Conservation (phyloP, 2,329 filamentous ascomycete species). For the Plectosphaerella sp. region DNA sequence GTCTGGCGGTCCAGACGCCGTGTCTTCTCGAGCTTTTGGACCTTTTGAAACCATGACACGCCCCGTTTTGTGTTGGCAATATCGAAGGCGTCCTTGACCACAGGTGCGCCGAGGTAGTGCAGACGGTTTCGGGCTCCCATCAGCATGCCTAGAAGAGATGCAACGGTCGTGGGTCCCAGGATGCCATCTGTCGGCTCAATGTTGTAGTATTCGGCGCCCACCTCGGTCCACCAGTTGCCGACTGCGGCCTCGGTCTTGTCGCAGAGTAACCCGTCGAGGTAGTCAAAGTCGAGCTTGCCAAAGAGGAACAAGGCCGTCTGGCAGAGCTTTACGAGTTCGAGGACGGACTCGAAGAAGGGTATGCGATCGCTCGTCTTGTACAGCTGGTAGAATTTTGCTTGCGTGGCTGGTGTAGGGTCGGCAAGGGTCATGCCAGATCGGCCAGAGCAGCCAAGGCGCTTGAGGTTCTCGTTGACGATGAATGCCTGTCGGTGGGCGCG, state of each 20-base stretch:
- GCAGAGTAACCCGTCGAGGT: slow-evolving; percentile 87
- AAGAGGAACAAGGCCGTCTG: slow-evolving; percentile 87
- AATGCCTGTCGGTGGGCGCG: slow-evolving; percentile 76
- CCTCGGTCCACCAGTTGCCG: slow-evolving; percentile 93
- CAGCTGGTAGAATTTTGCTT: slow-evolving; percentile 86
- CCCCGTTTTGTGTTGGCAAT: slow-evolving; percentile 76
- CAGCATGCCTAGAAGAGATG: slow-evolving; percentile 79
- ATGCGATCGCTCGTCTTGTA: slow-evolving; percentile 85
- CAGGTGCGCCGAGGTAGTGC: slow-evolving; percentile 76
- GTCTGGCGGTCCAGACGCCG: slow-evolving; percentile 80
- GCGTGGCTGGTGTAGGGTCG: slow-evolving; percentile 72
- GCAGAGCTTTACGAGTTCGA: slow-evolving; percentile 86
- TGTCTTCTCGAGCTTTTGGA: slow-evolving; percentile 73
- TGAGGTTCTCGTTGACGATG: slow-evolving; percentile 91
- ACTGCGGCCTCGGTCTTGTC: slow-evolving; percentile 89
- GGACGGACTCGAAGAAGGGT: slow-evolving; percentile 70
- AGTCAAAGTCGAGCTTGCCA: slow-evolving; percentile 79
- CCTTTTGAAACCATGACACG: slow-evolving; percentile 85
- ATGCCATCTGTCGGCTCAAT: slow-evolving; percentile 91
- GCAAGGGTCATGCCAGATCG: slow-evolving; percentile 79
- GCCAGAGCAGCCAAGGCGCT: slow-evolving; percentile 87
- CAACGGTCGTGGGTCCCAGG: slow-evolving; percentile 85
- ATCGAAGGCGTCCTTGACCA: slow-evolving; percentile 90
- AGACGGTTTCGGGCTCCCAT: slow-evolving; percentile 88
- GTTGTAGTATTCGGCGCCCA: slow-evolving; percentile 88